phyloP scores from a whole-genome alignment of 805 yeast species.

The Kurtzmaniella cleridarum region DNA sequence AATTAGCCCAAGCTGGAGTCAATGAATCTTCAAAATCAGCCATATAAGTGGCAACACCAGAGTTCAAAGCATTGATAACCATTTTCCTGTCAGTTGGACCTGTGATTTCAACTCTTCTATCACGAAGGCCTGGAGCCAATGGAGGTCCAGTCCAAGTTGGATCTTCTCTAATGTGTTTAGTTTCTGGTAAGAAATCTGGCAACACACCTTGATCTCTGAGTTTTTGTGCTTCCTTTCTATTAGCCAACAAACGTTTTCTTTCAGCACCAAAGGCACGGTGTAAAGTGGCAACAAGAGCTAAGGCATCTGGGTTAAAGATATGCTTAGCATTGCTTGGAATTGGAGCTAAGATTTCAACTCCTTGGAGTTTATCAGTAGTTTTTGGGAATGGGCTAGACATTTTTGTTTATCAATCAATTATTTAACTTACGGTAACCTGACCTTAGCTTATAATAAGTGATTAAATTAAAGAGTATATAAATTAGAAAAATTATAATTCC shows the following conservation, averaged over 20 bases:
- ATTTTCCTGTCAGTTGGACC: slow-evolving; percentile 83
- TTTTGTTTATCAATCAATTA: slow-evolving; percentile 1
- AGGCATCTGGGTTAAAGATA: slow-evolving; percentile 56
- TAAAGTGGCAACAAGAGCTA: slow-evolving; percentile 64
- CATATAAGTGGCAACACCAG: slow-evolving; percentile 78
- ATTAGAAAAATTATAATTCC: background rate
- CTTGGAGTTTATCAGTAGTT: slow-evolving; percentile 38
- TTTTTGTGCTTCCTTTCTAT: slow-evolving; percentile 57
- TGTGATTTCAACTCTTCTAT: slow-evolving; percentile 76
- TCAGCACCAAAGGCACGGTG: slow-evolving; percentile 67
- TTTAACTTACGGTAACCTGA: slow-evolving; percentile 3
- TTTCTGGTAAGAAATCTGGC: slow-evolving; percentile 63
- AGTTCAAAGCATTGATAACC: slow-evolving; percentile 78
- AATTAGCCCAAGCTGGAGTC: slow-evolving; percentile 78
- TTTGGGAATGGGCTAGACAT: slow-evolving; percentile 44
- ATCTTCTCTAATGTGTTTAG: slow-evolving; percentile 64
- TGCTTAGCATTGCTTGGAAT: slow-evolving; percentile 45
- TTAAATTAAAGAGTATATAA: no score
- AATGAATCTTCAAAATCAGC: slow-evolving; percentile 83
- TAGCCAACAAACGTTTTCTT: slow-evolving; percentile 53
- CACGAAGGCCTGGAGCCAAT: slow-evolving; percentile 65
- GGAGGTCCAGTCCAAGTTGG: slow-evolving; percentile 73
- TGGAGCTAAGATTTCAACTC: slow-evolving; percentile 52
- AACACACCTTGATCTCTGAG: slow-evolving; percentile 56
- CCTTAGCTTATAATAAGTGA: background rate